Percentiles rank a stretch among this genome's conserved stretches.
These are phyloP conservation scores for Talaromyces wortmannii DNA, from an alignment of 495 filamentous ascomycete species.

Conservation along the genomic window DNA sequence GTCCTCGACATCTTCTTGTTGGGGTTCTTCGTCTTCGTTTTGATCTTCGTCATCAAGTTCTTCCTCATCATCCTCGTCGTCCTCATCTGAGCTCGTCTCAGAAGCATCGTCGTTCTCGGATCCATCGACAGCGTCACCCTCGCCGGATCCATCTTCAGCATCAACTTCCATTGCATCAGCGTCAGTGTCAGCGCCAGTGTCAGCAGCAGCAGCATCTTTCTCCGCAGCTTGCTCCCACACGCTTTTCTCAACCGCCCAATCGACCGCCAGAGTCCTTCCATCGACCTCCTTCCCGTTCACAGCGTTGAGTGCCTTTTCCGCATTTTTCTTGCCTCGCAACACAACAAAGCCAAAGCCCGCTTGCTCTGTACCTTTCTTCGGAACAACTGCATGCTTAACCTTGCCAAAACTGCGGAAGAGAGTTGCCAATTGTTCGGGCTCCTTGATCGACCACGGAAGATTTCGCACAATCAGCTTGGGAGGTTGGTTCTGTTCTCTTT, in stretches of 20 bases:
- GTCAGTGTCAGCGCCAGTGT: constrained; percentile 7
- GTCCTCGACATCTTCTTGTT: constrained; percentile 38
- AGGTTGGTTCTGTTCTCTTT: constrained; percentile 50
- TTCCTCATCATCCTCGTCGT: constrained; percentile 20
- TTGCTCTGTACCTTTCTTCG: constrained; percentile 64
- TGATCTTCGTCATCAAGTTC: constrained; percentile 35
- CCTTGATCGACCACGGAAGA: constrained; percentile 92
- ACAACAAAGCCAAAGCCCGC: constrained; percentile 91
- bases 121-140: constrained; percentile 13
- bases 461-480: constrained; percentile 93
- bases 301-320: constrained; percentile 75
- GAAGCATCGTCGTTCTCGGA: constrained; percentile 15
- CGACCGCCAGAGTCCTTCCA: constrained; percentile 79
- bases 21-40: constrained; percentile 39
- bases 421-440: constrained; percentile 64
- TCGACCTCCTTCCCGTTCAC: constrained; percentile 89
- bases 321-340: constrained; percentile 81
- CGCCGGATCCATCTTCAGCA: constrained; percentile 15
- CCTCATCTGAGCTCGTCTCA: constrained; percentile 11
- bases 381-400: constrained; percentile 73
- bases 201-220: constrained; percentile 14
- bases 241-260: constrained; percentile 92
- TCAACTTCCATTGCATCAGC: constrained; percentile 21
- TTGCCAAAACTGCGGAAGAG: constrained; percentile 86
- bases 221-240: constrained; percentile 59